phyloP scores from a whole-genome alignment of 2,329 filamentous ascomycete species.

The Xylariaceae sp. region DNA sequence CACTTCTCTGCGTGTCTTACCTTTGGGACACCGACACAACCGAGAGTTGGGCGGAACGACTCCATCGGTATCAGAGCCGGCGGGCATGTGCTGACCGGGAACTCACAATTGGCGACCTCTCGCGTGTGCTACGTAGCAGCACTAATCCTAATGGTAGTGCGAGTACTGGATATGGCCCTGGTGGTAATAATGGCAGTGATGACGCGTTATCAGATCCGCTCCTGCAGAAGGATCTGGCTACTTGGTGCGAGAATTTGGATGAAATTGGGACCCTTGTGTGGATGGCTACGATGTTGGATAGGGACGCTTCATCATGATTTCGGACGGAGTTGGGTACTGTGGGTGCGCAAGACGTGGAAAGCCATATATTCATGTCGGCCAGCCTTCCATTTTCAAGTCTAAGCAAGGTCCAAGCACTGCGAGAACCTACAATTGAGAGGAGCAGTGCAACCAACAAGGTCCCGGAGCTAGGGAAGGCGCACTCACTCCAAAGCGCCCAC shows the following conservation, averaged over 20 bases:
- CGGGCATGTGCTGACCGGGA: background rate
- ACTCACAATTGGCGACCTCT: conserved; percentile 11
- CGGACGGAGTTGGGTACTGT: too few relatives aligned
- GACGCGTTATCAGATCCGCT: background rate
- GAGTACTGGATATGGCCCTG: too few relatives aligned
- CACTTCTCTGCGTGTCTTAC: conserved; percentile 14
- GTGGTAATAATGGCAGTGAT: background rate
- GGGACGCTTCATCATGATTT: background rate
- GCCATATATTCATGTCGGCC: too few relatives aligned
- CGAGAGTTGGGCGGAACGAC: conserved; percentile 17
- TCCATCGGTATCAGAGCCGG: conserved; percentile 11
- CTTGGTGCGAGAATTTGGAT: conserved; percentile 27
- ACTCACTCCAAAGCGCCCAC: too few relatives aligned
- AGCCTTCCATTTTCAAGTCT: background rate
- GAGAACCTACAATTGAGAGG: too few relatives aligned
- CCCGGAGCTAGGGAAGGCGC: background rate
- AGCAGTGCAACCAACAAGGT: too few relatives aligned
- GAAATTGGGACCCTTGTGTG: conserved; percentile 25
- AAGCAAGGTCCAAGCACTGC: background rate
- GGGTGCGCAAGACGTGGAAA: too few relatives aligned
- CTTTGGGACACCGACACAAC: conserved; percentile 22
- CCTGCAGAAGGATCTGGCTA: conserved; percentile 14
- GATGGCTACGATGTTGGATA: conserved; percentile 33
- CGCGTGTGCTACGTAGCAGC: too few relatives aligned
- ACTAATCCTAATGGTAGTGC: too few relatives aligned